Evolutionary conservation across 768 basidiomycete genomes (phyloP).

Genomic region (Mycena belliarum): DNA sequence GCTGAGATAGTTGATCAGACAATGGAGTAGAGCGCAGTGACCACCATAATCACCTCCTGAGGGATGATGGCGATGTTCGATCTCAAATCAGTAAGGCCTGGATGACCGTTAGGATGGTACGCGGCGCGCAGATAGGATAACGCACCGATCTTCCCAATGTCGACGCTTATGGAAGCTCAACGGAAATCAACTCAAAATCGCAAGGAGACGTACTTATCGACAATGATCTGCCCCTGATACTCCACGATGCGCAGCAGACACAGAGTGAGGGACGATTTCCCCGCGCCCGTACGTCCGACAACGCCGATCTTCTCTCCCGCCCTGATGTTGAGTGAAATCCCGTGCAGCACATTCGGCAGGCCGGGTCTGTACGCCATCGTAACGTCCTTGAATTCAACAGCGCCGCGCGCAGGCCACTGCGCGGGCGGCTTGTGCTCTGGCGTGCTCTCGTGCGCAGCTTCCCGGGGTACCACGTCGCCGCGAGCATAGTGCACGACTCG

Average conservation of each 20-base stretch:
- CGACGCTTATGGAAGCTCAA: constrained; percentile 41
- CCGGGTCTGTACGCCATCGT: constrained; percentile 66
- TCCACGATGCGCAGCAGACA: constrained; percentile 74
- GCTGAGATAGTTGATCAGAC: constrained; percentile 30
- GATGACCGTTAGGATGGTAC: not conserved
- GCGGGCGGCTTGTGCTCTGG: constrained; percentile 50
- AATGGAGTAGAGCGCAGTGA: not conserved
- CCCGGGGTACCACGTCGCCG: constrained; percentile 49
- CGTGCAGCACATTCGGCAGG: constrained; percentile 69
- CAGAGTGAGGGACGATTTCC: constrained; percentile 63
- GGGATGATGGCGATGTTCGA: constrained; percentile 67
- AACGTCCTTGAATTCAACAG: constrained; percentile 61
- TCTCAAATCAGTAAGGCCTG: constrained; percentile 53
- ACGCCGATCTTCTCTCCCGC: constrained; percentile 79
- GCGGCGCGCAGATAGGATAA: not conserved
- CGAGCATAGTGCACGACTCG: constrained; percentile 56
- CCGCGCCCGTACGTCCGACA: constrained; percentile 66
- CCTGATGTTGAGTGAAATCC: constrained; percentile 55
- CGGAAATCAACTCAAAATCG: not conserved
- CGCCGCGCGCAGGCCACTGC: constrained; percentile 64
- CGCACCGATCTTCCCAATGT: constrained; percentile 64
- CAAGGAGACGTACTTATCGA: constrained; percentile 52
- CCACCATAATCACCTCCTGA: constrained; percentile 51
- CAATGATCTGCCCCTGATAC: constrained; percentile 57
- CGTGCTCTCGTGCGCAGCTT: constrained; percentile 61